A percentile compares a stretch with the other conserved stretches of the same genome.
phyloP scores from a whole-genome alignment of 2,329 filamentous ascomycete genomes.

The Ophiocordyceps robertsii region DNA sequence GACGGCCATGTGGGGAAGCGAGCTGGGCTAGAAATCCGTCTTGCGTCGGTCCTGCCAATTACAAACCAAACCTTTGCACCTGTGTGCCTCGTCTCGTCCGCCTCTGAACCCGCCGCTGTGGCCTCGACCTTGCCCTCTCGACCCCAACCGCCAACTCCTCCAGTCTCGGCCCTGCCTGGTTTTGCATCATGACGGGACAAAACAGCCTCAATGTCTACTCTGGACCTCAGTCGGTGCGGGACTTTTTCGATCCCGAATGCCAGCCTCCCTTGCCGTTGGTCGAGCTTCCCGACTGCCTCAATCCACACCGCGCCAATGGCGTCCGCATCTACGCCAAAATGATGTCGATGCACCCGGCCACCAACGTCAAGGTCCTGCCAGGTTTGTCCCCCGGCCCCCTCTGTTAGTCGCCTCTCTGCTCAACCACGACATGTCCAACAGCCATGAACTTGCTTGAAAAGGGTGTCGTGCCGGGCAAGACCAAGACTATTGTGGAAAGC shows the following conservation, averaged over 20 bases:
- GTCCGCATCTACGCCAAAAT: slow-evolving; percentile 52
- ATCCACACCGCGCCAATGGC: slow-evolving; percentile 40
- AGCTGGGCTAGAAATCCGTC: too few species aligned
- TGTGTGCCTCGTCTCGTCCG: too few species aligned
- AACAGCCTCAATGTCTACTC: slow-evolving; percentile 36
- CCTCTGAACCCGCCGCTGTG: too few species aligned
- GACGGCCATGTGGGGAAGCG: too few species aligned
- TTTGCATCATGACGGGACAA: slow-evolving; percentile 10
- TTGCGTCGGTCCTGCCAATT: too few species aligned
- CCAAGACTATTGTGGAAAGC: slow-evolving; percentile 42
- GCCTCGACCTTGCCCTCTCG: not conserved
- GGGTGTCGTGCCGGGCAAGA: slow-evolving; percentile 26
- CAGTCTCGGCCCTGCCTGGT: not conserved
- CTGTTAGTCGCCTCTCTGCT: not conserved
- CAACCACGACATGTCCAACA: slow-evolving; percentile 1
- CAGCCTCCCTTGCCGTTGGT: slow-evolving; percentile 45
- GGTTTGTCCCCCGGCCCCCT: not conserved
- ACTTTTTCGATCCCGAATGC: slow-evolving; percentile 45
- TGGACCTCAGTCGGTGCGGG: slow-evolving; percentile 37
- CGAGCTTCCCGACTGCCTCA: slow-evolving; percentile 42
- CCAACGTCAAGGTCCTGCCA: slow-evolving; percentile 50
- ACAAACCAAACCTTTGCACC: too few species aligned
- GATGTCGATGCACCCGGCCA: slow-evolving; percentile 47
- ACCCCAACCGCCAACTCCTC: not conserved
- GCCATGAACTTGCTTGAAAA: slow-evolving; percentile 35